Evolutionary conservation across 108 stramenopile species (phyloP).

Genomic region (Nitzschia sp.): DNA sequence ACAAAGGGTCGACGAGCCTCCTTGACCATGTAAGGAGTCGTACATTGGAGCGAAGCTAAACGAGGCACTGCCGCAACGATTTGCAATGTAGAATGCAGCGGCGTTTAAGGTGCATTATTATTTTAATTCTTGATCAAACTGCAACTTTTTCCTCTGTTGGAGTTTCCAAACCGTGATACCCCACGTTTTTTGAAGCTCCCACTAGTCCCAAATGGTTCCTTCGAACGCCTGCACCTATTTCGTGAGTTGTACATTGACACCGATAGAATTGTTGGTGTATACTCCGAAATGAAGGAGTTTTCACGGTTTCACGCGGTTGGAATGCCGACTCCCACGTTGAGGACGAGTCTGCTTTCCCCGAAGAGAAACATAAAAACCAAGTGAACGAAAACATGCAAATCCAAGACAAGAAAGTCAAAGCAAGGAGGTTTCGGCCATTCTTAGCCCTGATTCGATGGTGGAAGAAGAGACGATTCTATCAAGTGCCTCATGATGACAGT

Average conservation of each 20-base stretch:
- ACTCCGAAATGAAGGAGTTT: no score
- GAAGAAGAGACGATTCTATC: slow-evolving; percentile 31
- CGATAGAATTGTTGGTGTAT: no score
- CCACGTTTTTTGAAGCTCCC: no score
- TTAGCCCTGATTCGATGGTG: slow-evolving; percentile 24
- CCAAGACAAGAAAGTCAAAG: slow-evolving; percentile 2
- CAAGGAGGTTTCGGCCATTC: slow-evolving; percentile 12
- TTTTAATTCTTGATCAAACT: no score
- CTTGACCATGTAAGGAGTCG: slow-evolving; percentile 17
- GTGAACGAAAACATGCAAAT: not conserved
- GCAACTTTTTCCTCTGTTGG: no score
- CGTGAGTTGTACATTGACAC: no score
- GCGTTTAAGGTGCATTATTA: no score
- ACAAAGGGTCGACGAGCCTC: slow-evolving; percentile 23
- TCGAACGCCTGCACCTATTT: no score
- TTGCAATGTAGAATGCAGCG: not conserved
- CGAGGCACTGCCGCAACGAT: not conserved
- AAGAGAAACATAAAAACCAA: not conserved
- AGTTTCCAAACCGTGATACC: no score
- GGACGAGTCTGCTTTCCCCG: not conserved
- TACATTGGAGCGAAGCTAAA: not conserved
- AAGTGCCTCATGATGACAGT: slow-evolving; percentile 8
- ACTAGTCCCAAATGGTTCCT: no score
- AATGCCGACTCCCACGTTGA: no score
- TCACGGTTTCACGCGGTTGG: no score